These are phyloP conservation scores for Mangifera indica DNA, from an alignment of 345 rosid species.

Conservation along the genomic window DNA sequence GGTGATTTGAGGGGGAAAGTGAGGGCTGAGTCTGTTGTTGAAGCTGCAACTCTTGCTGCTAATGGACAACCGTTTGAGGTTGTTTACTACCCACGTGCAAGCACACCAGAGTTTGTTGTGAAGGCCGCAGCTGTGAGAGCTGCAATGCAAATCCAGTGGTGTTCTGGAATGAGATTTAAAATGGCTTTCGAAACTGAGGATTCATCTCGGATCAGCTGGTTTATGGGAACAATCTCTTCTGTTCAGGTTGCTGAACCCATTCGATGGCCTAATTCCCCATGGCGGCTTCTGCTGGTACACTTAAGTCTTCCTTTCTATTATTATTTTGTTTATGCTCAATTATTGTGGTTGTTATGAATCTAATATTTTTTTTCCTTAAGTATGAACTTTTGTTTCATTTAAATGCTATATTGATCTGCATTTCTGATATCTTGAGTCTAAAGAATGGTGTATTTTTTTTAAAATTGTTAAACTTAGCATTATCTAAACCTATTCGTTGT, in stretches of 20 bases:
- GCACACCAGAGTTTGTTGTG: constrained; percentile 84
- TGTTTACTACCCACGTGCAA: constrained; percentile 79
- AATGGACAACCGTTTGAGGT: constrained; percentile 70
- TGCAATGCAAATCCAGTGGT: constrained; percentile 82
- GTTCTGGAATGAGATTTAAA: constrained; percentile 88
- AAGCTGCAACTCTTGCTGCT: constrained; percentile 72
- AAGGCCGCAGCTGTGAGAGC: constrained; percentile 61
- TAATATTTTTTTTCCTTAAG: neutral
- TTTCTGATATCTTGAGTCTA: neutral
- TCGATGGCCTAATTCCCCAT: constrained; percentile 89
- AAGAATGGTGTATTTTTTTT: neutral
- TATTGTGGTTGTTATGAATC: neutral
- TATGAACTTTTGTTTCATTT: neutral
- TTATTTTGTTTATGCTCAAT: neutral
- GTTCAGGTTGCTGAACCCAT: constrained; percentile 76
- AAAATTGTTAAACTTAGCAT: neutral
- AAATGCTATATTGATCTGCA: constrained; percentile 3
- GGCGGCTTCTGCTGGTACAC: constrained; percentile 89
- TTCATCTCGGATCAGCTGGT: constrained; percentile 92
- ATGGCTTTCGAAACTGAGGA: constrained; percentile 98
- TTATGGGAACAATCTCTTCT: constrained; percentile 83
- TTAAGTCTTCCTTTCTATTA: neutral
- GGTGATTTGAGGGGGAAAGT: constrained; percentile 53
- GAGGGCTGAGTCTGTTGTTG: constrained; percentile 60
- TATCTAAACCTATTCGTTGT: neutral